Conservation (phyloP, 305 asterid species). For the Fraxinus xanthoxyloides region DNA sequence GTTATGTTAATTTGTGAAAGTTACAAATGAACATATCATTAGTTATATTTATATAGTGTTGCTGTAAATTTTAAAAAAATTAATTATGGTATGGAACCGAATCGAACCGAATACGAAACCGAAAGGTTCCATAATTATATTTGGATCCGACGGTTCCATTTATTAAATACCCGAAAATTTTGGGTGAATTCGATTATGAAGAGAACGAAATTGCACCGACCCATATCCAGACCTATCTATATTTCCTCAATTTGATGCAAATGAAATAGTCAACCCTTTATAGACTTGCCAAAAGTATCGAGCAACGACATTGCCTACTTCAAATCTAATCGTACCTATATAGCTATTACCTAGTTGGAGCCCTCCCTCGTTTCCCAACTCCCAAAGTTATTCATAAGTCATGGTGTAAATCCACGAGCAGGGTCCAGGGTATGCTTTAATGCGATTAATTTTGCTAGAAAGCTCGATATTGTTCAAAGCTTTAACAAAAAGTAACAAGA, state of each 20-base stretch:
- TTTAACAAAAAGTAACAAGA: neutral
- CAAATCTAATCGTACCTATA: neutral
- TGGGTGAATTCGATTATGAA: too few species aligned
- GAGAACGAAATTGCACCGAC: too few species aligned
- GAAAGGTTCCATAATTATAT: too few species aligned
- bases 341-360: neutral
- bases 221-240: too few species aligned
- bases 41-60: too few species aligned
- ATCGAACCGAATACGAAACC: too few species aligned
- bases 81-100: too few species aligned
- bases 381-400: neutral
- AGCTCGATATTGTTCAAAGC: neutral
- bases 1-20: too few species aligned
- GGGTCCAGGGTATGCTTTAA: neutral
- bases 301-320: neutral
- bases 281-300: neutral
- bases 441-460: neutral
- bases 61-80: too few species aligned
- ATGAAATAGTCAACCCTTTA: neutral
- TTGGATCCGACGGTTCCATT: too few species aligned
- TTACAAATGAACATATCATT: too few species aligned
- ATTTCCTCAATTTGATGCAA: neutral
- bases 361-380: neutral
- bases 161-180: too few species aligned
- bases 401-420: neutral